Percentiles rank a stretch among this genome's conserved stretches.
These are phyloP conservation scores for Helotiales sp. DNA, from an alignment of 2,329 filamentous ascomycete genomes.

Conservation along the genomic window DNA sequence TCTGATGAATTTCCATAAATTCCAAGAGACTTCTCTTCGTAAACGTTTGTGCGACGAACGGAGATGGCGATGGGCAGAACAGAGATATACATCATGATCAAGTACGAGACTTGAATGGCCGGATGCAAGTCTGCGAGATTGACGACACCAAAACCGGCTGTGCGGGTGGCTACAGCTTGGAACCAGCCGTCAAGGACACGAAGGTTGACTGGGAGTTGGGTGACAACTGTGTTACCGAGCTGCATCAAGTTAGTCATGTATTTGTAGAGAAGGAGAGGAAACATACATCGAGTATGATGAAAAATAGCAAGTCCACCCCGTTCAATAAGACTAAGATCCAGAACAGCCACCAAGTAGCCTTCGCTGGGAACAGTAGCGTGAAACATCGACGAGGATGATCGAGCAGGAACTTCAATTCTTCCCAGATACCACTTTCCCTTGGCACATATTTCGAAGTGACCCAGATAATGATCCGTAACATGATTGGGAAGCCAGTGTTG, in stretches of 20 bases:
- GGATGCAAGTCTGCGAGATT: conserved; percentile 79
- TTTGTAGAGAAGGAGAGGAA: neutral
- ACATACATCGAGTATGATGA: conserved; percentile 85
- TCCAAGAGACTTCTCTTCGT: conserved; percentile 85
- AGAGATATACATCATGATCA: conserved; percentile 99
- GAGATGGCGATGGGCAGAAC: conserved; percentile 96
- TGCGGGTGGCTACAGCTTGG: conserved; percentile 85
- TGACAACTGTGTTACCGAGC: conserved; percentile 72
- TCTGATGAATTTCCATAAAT: conserved; percentile 60
- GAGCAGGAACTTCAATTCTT: conserved; percentile 86
- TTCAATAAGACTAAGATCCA: conserved; percentile 82
- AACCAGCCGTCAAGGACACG: conserved; percentile 86
- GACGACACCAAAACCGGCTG: conserved; percentile 84
- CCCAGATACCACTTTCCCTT: conserved; percentile 70
- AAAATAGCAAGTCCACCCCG: conserved; percentile 82
- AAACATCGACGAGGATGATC: conserved; percentile 97
- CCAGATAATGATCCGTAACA: conserved; percentile 95
- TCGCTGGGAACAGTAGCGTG: conserved; percentile 86
- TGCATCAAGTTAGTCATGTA: conserved; percentile 36
- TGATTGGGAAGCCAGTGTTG: conserved; percentile 93
- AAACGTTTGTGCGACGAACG: conserved; percentile 91
- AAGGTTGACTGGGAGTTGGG: conserved; percentile 66
- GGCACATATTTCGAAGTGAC: conserved; percentile 66
- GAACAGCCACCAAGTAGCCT: conserved; percentile 95
- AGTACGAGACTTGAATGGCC: conserved; percentile 87